A percentile compares a stretch with the other conserved stretches of the same genome.
phyloP scores from a whole-genome alignment of 2,329 filamentous ascomycete genomes.

The Pseudogymnoascus sp. region DNA sequence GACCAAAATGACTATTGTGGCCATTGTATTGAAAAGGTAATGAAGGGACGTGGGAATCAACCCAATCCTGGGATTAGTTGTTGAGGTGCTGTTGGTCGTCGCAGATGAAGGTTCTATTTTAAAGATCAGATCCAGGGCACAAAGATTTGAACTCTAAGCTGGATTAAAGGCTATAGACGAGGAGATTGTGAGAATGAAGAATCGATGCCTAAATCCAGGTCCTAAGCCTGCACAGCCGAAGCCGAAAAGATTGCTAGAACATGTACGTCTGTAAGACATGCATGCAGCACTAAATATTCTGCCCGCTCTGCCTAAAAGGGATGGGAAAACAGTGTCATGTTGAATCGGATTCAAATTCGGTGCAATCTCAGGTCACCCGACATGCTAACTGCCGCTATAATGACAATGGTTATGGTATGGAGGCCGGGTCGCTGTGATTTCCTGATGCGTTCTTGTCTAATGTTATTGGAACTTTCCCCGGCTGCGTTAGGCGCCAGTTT shows the following conservation, averaged over 20 bases:
- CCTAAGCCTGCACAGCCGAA: not conserved
- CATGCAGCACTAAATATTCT: not conserved
- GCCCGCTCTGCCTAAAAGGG: not conserved
- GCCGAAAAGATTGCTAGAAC: too few relatives aligned
- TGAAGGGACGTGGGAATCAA: not conserved
- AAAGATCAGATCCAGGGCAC: not conserved
- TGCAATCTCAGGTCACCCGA: not conserved
- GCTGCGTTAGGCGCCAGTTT: not conserved
- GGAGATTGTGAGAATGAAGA: not conserved
- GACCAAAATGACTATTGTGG: not conserved
- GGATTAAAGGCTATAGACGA: not conserved
- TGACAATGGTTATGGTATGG: not conserved
- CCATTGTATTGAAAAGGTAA: not conserved
- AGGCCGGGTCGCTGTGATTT: not conserved
- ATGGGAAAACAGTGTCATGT: not conserved
- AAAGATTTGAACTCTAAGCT: not conserved
- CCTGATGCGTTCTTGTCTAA: not conserved
- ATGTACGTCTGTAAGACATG: not conserved
- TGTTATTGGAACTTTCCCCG: not conserved
- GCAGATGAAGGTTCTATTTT: not conserved
- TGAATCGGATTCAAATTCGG: not conserved
- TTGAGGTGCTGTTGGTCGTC: not conserved
- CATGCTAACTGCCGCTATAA: not conserved
- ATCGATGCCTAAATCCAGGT: not conserved
- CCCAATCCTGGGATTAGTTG: not conserved